phyloP scores from a whole-genome alignment of 1,284 basidiomycete species.

The Takashimella koratensis region DNA sequence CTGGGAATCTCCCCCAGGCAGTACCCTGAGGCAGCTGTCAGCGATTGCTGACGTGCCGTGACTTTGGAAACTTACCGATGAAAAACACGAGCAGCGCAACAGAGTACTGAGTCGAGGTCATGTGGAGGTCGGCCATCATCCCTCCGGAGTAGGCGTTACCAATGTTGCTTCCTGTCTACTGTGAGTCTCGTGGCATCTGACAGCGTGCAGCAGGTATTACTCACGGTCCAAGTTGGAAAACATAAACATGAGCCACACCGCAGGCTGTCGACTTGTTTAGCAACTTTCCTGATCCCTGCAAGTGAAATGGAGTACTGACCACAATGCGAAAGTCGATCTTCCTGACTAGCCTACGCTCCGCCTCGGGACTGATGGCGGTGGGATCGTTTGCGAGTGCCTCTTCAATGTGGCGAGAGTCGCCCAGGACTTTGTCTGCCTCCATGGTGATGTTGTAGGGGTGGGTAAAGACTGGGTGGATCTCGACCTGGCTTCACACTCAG shows the following conservation, averaged over 20 bases:
- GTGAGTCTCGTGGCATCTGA: neutral
- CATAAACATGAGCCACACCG: slow-evolving; percentile 20
- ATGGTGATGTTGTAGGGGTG: too few species aligned
- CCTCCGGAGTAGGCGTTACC: slow-evolving; percentile 20
- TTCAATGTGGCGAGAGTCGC: neutral
- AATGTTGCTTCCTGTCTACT: slow-evolving; percentile 15
- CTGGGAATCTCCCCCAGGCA: slow-evolving; percentile 15
- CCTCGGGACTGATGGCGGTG: slow-evolving; percentile 2
- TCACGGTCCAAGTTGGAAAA: slow-evolving; percentile 12
- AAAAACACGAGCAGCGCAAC: slow-evolving; percentile 10
- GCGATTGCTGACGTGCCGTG: neutral
- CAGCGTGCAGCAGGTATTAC: neutral
- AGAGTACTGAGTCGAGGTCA: slow-evolving; percentile 11
- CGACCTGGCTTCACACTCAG: too few species aligned
- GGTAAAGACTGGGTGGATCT: too few species aligned
- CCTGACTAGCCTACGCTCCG: slow-evolving; percentile 10
- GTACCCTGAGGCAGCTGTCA: neutral
- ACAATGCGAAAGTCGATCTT: slow-evolving; percentile 15
- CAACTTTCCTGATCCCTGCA: too few species aligned
- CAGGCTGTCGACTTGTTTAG: slow-evolving; percentile 6
- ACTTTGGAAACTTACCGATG: slow-evolving; percentile 6
- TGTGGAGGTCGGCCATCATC: slow-evolving; percentile 6
- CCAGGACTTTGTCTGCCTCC: neutral
- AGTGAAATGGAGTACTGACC: neutral
- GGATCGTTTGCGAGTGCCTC: neutral